Evolutionary conservation across 202 grass and related monocot species (phyloP).

Genomic region (Sporobolus alterniflorus): DNA sequence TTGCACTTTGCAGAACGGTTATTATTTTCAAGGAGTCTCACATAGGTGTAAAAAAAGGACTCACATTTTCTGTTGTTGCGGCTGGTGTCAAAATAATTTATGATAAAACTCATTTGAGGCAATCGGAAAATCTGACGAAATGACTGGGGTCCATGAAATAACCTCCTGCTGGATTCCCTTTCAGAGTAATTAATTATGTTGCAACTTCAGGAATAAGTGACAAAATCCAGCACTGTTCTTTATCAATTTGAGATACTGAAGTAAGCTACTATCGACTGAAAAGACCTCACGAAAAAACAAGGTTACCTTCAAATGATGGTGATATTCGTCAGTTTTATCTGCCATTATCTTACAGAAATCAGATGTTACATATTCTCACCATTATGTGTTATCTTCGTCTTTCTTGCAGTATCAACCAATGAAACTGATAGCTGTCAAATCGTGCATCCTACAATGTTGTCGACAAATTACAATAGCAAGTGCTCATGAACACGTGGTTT

Average conservation of each 20-base stretch:
- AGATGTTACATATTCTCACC: neutral
- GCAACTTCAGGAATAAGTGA: neutral
- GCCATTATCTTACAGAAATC: neutral
- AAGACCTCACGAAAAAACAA: neutral
- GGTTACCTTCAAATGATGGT: neutral
- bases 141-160: too few species aligned
- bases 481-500: neutral
- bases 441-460: neutral
- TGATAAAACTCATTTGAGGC: too few species aligned
- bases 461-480: neutral
- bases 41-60: too few species aligned
- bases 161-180: neutral
- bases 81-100: too few species aligned
- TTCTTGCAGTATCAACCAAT: neutral
- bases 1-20: too few species aligned
- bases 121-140: too few species aligned
- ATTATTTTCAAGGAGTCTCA: too few species aligned
- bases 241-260: neutral
- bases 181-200: neutral
- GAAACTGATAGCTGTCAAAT: neutral
- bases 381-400: neutral
- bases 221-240: neutral
- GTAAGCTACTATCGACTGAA: neutral
- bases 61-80: too few species aligned
- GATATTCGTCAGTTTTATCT: neutral